Conservation (phyloP, 106 monocot genomes). For the Allium fistulosum region DNA sequence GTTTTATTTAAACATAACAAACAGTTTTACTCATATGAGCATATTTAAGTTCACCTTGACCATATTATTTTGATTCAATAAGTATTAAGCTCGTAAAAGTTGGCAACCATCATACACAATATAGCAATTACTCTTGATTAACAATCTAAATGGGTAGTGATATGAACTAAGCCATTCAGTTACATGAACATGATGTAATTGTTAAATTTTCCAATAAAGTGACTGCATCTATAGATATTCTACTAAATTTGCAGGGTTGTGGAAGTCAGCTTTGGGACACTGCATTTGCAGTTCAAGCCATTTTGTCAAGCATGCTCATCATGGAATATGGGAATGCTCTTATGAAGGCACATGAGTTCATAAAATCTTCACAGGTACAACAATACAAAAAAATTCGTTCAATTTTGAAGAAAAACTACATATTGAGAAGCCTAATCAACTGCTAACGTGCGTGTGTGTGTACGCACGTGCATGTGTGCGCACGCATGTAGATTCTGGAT, state of each 20-base stretch:
- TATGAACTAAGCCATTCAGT: not conserved
- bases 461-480: not conserved
- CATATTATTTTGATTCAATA: too few species aligned
- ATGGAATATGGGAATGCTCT: conserved; percentile 31
- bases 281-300: conserved; percentile 43
- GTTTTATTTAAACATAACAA: too few species aligned
- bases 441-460: not conserved
- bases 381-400: not conserved
- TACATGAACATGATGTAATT: not conserved
- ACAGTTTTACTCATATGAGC: too few species aligned
- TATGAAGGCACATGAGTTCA: conserved; percentile 41
- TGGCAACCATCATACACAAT: too few species aligned
- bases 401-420: not conserved
- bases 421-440: not conserved
- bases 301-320: conserved; percentile 31
- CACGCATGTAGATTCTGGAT: conserved; percentile 23
- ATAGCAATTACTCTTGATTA: too few species aligned
- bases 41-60: too few species aligned
- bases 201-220: not conserved
- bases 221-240: too few species aligned
- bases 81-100: too few species aligned
- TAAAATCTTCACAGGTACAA: conserved; percentile 43
- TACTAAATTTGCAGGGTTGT: conserved; percentile 7
- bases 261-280: conserved; percentile 60
- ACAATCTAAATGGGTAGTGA: too few species aligned